Conservation (phyloP, 2,329 filamentous ascomycete species). For the Aspergillus thermomutatus region DNA sequence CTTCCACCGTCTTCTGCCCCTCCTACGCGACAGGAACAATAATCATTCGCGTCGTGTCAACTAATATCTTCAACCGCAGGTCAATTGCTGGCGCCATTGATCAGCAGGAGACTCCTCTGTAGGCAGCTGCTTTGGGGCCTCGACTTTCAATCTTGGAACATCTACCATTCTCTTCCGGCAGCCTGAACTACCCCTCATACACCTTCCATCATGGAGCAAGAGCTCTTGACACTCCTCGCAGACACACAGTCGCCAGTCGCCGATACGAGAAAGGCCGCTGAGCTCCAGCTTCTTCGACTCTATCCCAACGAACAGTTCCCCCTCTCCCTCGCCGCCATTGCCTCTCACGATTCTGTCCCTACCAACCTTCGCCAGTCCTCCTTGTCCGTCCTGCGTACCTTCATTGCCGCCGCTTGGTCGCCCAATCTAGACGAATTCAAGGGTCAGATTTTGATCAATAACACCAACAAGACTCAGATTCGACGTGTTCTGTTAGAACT, state of each 20-base stretch:
- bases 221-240: constrained; percentile 81
- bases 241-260: constrained; percentile 79
- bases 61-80: not conserved
- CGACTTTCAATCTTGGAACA: not conserved
- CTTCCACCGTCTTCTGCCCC: constrained; percentile 10
- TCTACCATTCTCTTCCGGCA: not conserved
- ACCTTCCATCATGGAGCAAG: constrained; percentile 70
- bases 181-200: constrained; percentile 1
- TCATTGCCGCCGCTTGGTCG: constrained; percentile 83
- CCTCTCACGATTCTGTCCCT: constrained; percentile 69
- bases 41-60: not conserved
- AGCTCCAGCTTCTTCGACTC: constrained; percentile 73
- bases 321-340: constrained; percentile 74
- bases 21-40: constrained; percentile 15
- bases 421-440: constrained; percentile 68
- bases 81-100: not conserved
- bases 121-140: not conserved
- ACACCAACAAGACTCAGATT: constrained; percentile 70
- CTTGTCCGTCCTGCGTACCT: constrained; percentile 73
- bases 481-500: constrained; percentile 73
- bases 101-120: not conserved
- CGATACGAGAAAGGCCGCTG: constrained; percentile 77
- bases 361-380: constrained; percentile 78
- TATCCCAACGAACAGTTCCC: constrained; percentile 70
- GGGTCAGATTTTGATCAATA: constrained; percentile 65